Conservation (phyloP, 129 eudicot genomes). For the Daucus carota region DNA sequence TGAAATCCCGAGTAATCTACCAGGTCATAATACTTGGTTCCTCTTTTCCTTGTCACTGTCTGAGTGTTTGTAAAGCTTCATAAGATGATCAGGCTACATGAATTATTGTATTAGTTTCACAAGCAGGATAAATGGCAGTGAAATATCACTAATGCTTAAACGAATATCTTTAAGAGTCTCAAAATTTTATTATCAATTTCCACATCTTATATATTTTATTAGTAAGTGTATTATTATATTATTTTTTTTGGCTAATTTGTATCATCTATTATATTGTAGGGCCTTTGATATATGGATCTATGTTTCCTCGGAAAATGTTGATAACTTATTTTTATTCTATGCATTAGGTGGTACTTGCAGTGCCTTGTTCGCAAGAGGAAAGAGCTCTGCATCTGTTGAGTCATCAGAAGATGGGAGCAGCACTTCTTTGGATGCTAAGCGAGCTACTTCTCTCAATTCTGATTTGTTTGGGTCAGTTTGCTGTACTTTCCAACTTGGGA, state of each 20-base stretch:
- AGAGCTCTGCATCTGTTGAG: conserved; percentile 14
- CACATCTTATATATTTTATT: neutral
- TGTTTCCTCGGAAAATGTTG: neutral
- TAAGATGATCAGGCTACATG: neutral
- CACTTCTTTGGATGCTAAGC: conserved; percentile 18
- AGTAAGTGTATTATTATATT: neutral
- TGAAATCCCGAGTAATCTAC: neutral
- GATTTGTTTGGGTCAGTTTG: conserved; percentile 77
- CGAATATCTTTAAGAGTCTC: neutral
- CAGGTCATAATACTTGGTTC: neutral
- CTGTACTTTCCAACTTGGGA: conserved; percentile 61
- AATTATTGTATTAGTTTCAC: neutral
- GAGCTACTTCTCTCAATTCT: conserved; percentile 40
- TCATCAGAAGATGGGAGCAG: conserved; percentile 3
- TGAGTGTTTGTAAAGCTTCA: neutral
- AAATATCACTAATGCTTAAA: neutral
- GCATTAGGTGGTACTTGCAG: conserved; percentile 61
- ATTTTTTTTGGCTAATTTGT: neutral
- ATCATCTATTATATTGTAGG: neutral
- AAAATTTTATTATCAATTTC: neutral
- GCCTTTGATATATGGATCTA: neutral
- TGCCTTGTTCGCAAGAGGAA: conserved; percentile 41
- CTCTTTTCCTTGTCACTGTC: neutral
- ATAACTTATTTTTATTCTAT: conserved; percentile 7
- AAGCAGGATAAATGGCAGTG: neutral